Percentiles rank a stretch among this genome's conserved stretches.
Evolutionary conservation across 495 filamentous ascomycete genomes (phyloP).

Genomic region (Talaromyces adpressus): DNA sequence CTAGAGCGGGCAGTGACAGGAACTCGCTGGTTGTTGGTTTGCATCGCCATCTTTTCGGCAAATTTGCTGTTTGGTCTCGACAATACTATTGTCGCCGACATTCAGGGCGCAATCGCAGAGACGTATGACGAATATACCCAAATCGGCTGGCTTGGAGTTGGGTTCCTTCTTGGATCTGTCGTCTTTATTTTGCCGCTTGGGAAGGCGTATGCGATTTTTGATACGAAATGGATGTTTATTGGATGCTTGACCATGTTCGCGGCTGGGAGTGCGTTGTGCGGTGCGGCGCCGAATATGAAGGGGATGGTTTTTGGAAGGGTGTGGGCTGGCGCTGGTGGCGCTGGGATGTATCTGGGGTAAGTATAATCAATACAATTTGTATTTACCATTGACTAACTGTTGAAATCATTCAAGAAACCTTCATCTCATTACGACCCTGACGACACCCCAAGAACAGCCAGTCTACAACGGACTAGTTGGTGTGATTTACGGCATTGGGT

Average conservation of each 20-base stretch:
- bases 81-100: constrained; percentile 51
- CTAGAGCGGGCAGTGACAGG: not conserved
- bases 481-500: constrained; percentile 40
- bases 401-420: constrained; percentile 41
- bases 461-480: constrained; percentile 35
- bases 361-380: too few species aligned
- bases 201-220: constrained; percentile 40
- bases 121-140: constrained; percentile 39
- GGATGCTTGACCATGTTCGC: constrained; percentile 37
- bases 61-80: constrained; percentile 49
- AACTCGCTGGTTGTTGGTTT: constrained; percentile 7
- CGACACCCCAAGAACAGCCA: constrained; percentile 33
- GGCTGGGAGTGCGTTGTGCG: constrained; percentile 41
- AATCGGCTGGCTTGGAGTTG: constrained; percentile 44
- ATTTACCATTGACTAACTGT: too few species aligned
- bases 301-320: constrained; percentile 43
- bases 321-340: constrained; percentile 31
- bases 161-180: constrained; percentile 30
- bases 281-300: constrained; percentile 40
- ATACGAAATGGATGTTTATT: constrained; percentile 47
- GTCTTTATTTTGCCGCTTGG: constrained; percentile 22
- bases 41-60: constrained; percentile 7
- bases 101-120: constrained; percentile 43
- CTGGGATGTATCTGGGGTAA: constrained; percentile 44
- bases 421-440: constrained; percentile 30